Evolutionary conservation across 1,284 basidiomycete genomes (phyloP).

Genomic region (Takashimella koratensis): DNA sequence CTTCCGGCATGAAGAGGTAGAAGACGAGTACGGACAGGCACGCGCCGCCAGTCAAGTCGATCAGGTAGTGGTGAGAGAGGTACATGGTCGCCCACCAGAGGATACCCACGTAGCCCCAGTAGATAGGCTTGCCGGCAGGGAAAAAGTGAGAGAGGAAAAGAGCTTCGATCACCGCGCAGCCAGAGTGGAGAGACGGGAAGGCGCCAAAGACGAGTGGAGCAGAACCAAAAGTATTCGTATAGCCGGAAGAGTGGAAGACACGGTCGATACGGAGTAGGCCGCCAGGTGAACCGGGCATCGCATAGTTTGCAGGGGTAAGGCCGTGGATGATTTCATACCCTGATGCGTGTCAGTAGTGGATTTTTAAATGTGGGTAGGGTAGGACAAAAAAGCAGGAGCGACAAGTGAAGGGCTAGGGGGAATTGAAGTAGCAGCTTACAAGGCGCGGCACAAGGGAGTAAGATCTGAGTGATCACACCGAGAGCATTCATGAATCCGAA

Average conservation of each 20-base stretch:
- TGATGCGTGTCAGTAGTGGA: constrained; percentile 30
- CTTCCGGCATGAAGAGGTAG: constrained; percentile 80
- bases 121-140: constrained; percentile 61
- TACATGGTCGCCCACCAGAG: constrained; percentile 99
- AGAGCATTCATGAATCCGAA: constrained; percentile 93
- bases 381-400: neutral
- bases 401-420: neutral
- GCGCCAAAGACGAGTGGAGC: constrained; percentile 95
- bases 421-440: constrained; percentile 50
- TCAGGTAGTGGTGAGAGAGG: constrained; percentile 94
- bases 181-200: constrained; percentile 91
- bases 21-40: constrained; percentile 84
- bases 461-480: constrained; percentile 84
- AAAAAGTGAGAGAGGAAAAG: constrained; percentile 95
- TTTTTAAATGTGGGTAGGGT: neutral
- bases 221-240: constrained; percentile 76
- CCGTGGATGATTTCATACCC: constrained; percentile 99
- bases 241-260: constrained; percentile 73
- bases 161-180: constrained; percentile 85
- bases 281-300: constrained; percentile 86
- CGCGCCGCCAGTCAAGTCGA: constrained; percentile 91
- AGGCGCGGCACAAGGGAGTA: constrained; percentile 89
- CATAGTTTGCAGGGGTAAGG: constrained; percentile 88
- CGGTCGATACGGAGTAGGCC: constrained; percentile 90
- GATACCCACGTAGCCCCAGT: constrained; percentile 81